Evolutionary conservation across 2,329 filamentous ascomycete genomes (phyloP).

Genomic region (Aureobasidium sp.): DNA sequence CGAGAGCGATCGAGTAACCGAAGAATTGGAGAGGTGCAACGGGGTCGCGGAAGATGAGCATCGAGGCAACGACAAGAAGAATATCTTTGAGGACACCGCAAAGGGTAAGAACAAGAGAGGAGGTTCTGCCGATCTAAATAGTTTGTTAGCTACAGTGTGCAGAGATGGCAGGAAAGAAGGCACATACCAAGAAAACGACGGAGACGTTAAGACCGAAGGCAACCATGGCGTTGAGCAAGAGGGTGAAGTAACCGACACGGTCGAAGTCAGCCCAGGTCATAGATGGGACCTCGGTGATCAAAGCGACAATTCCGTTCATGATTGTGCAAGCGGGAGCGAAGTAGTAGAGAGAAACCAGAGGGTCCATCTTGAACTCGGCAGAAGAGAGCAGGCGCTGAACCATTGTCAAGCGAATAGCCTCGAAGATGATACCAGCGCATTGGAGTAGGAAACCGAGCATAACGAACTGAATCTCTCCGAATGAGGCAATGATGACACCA

Average conservation of each 20-base stretch:
- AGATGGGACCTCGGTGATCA: conserved; percentile 66
- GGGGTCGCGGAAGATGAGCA: conserved; percentile 73
- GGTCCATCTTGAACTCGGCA: conserved; percentile 86
- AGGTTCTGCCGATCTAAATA: conserved; percentile 74
- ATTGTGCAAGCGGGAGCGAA: conserved; percentile 76
- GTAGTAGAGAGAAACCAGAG: conserved; percentile 82
- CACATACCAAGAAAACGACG: conserved; percentile 73
- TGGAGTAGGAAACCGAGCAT: conserved; percentile 73
- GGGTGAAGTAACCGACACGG: conserved; percentile 63
- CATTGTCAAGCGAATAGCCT: conserved; percentile 76
- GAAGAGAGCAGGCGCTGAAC: conserved; percentile 76
- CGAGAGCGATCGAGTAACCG: conserved; percentile 73
- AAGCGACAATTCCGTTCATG: conserved; percentile 69
- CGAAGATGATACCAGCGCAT: conserved; percentile 69
- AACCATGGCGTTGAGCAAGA: conserved; percentile 68
- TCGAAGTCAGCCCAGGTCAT: conserved; percentile 64
- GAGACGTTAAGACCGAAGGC: conserved; percentile 80
- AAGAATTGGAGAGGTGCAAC: conserved; percentile 72
- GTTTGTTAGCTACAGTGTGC: not conserved
- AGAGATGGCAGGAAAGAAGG: not conserved
- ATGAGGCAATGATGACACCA: conserved; percentile 87
- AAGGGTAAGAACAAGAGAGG: conserved; percentile 76
- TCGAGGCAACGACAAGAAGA: conserved; percentile 69
- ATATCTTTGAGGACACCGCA: conserved; percentile 87
- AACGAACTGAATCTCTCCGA: conserved; percentile 93